Evolutionary conservation across 352 stramenopile species (phyloP).

Genomic region (Pythium biforme): DNA sequence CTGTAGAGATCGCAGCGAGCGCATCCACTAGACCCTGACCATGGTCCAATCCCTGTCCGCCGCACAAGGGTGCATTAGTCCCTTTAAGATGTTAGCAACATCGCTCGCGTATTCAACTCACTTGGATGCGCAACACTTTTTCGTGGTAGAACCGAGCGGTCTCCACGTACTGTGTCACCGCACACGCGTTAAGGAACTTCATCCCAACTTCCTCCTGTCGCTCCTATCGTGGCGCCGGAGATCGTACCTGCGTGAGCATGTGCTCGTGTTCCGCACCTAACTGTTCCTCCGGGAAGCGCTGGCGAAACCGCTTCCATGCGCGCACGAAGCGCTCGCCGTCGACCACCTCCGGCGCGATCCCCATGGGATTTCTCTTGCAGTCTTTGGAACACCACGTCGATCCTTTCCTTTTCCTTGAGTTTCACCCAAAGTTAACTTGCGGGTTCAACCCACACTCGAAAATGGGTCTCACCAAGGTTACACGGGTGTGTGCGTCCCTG

Average conservation of each 20-base stretch:
- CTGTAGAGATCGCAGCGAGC: constrained; percentile 2
- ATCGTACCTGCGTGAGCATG: constrained; percentile 23
- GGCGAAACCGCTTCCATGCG: constrained; percentile 50
- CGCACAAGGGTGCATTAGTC: background rate
- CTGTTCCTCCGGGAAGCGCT: constrained; percentile 35
- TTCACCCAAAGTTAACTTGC: background rate
- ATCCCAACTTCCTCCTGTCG: background rate
- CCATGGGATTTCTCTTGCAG: constrained; percentile 4
- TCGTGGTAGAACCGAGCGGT: constrained; percentile 24
- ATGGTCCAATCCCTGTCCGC: background rate
- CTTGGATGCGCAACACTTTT: constrained; percentile 12
- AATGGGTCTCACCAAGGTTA: background rate
- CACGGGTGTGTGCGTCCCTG: background rate
- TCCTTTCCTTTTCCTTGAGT: background rate
- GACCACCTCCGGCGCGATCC: constrained; percentile 18
- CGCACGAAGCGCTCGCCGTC: constrained; percentile 60
- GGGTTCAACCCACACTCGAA: background rate
- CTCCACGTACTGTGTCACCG: constrained; percentile 13
- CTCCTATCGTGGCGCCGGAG: no score
- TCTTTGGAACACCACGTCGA: background rate
- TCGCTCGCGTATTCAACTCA: background rate
- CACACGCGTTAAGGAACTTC: background rate
- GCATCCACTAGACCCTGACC: background rate
- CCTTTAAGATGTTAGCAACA: background rate
- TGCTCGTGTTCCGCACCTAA: constrained; percentile 19